Evolutionary conservation across 2,329 filamentous ascomycete species (phyloP), one percentile per base, ranked within the genome.

Genomic region (Xylaria sp.): DNA sequence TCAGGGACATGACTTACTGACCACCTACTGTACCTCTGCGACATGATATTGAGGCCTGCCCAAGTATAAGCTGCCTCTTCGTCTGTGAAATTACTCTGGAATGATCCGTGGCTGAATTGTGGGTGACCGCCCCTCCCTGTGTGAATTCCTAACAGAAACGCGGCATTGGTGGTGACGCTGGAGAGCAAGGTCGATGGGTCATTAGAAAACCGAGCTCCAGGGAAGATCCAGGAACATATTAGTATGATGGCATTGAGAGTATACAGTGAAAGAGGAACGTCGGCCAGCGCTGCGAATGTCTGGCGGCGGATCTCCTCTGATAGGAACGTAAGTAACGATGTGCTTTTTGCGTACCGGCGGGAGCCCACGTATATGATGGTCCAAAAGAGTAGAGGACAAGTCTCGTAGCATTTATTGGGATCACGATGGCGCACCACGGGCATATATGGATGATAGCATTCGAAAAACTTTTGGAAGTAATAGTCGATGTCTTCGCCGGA

Each of bases 391-490:
- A 85, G 79, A 1, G 82, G 81, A 2, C 82, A 82, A 1, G 83
- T 75, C 10, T 84, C 81, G 71, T 86, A 88, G 70, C 83, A 83
- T 62, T 82, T 80, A 66, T 88, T 84, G 5, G 86, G 86, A 66
- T 86, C 83, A 23, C 80, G 81, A 7, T 80, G 80, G 20, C 85
- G 81, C 13, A 88, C 75, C 13, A 88, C 80, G 18, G 86, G 86
- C 56, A 88, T 81, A 71, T 85, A 86, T 2, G 82, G 82, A 65
- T 88, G 86, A 58, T 84, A 88, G 66, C 80, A 81, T 67, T 86
- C 82, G 68, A 88, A 83, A 72, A 85, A 88, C 83, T 84, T 86
- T 67, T 85, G 81, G 75, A 88, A 88, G 71, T 88, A 88, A 74
- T 83, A 86, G 64, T 86, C 83, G 62, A 88, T 84, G 52, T 88